phyloP scores from a whole-genome alignment of 257 asterid genomes.

The Capsicum chinense region DNA sequence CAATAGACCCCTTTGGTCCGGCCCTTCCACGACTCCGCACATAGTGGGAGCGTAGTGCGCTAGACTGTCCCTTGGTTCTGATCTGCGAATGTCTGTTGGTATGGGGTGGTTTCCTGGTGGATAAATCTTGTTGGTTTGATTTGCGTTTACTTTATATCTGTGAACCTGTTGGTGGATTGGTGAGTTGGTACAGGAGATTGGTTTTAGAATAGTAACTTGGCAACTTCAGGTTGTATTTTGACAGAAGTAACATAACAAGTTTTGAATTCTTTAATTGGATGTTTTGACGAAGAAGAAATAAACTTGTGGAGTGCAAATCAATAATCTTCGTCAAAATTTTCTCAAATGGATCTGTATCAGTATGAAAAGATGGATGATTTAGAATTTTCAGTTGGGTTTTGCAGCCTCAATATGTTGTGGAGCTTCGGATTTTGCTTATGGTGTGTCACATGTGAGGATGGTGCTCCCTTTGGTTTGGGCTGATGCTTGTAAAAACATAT shows the following conservation, averaged over 20 bases:
- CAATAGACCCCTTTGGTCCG: too few relatives aligned
- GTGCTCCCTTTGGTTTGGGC: conserved; percentile 11
- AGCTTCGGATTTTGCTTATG: background rate
- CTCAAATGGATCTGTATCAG: background rate
- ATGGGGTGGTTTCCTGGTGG: background rate
- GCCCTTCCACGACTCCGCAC: too few relatives aligned
- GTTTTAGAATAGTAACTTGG: background rate
- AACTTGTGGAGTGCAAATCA: background rate
- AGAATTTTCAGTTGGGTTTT: conserved; percentile 3
- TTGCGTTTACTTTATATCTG: background rate
- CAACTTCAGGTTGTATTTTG: background rate
- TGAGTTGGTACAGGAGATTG: background rate
- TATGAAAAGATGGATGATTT: background rate
- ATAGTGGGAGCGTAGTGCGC: too few relatives aligned
- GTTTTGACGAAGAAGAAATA: background rate
- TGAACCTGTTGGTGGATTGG: background rate
- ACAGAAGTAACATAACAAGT: background rate
- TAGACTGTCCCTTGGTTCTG: background rate
- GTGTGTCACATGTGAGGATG: conserved; percentile 8
- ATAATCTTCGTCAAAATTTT: background rate
- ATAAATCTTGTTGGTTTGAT: background rate
- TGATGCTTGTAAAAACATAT: background rate
- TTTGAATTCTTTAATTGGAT: background rate
- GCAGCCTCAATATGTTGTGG: background rate
- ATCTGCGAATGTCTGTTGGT: background rate